Evolutionary conservation across 176 grass and related monocot species (phyloP), one percentile per base, ranked within the genome.

Genomic region (Lolium rigidum): DNA sequence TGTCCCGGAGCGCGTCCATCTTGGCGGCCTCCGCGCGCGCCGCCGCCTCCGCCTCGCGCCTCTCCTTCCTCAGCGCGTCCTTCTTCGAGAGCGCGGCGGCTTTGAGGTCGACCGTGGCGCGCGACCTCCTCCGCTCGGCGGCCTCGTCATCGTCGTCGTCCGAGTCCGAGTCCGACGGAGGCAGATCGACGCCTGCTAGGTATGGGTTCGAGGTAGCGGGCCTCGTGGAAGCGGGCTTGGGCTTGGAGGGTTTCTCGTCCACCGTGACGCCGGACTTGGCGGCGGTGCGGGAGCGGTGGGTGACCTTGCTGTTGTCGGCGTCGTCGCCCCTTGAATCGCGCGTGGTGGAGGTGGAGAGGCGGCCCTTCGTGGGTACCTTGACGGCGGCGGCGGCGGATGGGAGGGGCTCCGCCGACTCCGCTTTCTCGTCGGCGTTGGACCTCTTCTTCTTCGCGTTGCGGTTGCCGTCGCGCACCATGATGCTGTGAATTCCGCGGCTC

Each of bases 21-120:
- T 85, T 87, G 5, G 84, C 87, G 8, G 68, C 82, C 76, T 87
- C 89, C 12, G 80, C 89, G 18, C 47, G 74, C 0, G 60, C 44
- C 1, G 89, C 89, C 37, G 75, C 72, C 80, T 84, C 56, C 24
- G 76, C 55, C 55, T 94, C 89, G 21, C 84, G 82, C 73, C 83
- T 84, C 80, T 91, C 87, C 58, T 86, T 85, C 87, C 89, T 94
- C 87, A 85, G 87, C 2, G 83, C n/a, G 12, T 94, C 92, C 81
- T 89, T 94, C 5, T 84, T 76, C 0, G 92, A 91, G 0, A 75
- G 66, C 46, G 78, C 46, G 58, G 77, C 78, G 8, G 74, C 79
- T 4, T 69, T 39, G 25, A 89, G 74, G 38, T 80, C 92, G 17
- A 70, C 54, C 39, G 6, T 6, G 46, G 60, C 35, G 24, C 7